Percentiles rank a stretch among this genome's conserved stretches.
These are phyloP conservation scores for Flaveria ramosissima DNA, from an alignment of 129 eudicot genomes.

Conservation along the genomic window DNA sequence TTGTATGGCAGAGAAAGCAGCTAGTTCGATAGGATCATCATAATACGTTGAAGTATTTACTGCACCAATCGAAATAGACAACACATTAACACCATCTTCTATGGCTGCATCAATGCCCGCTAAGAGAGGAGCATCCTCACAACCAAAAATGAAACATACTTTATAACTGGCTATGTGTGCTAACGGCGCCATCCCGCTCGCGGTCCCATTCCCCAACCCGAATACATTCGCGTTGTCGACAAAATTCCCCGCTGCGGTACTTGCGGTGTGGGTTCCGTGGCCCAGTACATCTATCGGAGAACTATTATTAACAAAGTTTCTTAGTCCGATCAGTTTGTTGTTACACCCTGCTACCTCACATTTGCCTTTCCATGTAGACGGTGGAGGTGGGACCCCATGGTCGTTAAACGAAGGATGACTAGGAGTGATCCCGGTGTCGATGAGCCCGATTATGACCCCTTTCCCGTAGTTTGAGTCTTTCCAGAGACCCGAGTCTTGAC, in stretches of 20 bases:
- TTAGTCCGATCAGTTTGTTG: slow-evolving; percentile 31
- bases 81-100: slow-evolving; percentile 21
- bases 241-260: slow-evolving; percentile 39
- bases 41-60: not conserved
- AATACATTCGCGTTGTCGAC: slow-evolving; percentile 41
- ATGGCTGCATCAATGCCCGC: slow-evolving; percentile 54
- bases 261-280: slow-evolving; percentile 40
- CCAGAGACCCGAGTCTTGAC: slow-evolving; percentile 28
- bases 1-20: too few relatives aligned
- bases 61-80: slow-evolving; percentile 50
- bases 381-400: slow-evolving; percentile 37
- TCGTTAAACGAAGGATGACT: slow-evolving; percentile 31
- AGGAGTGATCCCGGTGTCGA: slow-evolving; percentile 33
- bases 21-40: too few relatives aligned
- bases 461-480: slow-evolving; percentile 24
- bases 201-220: slow-evolving; percentile 43
- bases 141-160: slow-evolving; percentile 20
- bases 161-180: slow-evolving; percentile 40
- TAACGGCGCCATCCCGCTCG: slow-evolving; percentile 38
- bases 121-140: slow-evolving; percentile 32
- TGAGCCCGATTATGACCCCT: slow-evolving; percentile 30
- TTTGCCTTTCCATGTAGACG: slow-evolving; percentile 40
- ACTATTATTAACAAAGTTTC: not conserved
- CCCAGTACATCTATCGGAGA: slow-evolving; percentile 34
- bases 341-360: slow-evolving; percentile 25